Base-by-base conservation (phyloP, 176 grass and related monocot species). In the Eragrostis curvula region DNA sequence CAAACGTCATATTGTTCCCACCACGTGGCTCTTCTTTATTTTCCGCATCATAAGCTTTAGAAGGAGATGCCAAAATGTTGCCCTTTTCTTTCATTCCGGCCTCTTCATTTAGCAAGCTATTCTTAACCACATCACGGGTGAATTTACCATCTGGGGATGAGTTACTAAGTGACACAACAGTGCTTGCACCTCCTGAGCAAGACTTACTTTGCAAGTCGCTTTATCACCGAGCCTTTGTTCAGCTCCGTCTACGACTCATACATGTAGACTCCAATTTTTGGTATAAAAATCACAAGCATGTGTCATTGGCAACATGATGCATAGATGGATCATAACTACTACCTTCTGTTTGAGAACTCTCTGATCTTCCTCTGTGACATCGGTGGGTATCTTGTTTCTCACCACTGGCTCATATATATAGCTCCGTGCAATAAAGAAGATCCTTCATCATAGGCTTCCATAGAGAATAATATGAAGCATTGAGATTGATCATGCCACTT, bases 351-450 rank as follows among this genome's bases (percentile, higher is more conserved):
- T 57, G 0, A 73, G 2, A 0, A 68, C 8, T 20, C 51, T 85
- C 70, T 41, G 75, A 32, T 39, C 42, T 28, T 79, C 15, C 1
- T 66, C 6, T 3, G 9, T 80, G 41, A 53, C 16, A 1, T 17
- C 7, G 0, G 0, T 15, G 0, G 15, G 21, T 23, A 69, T 52
- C 10, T 55, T 42, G 3, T 60, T 11, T 49, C 7, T 73, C 16
- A 21, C 1, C 58, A 46, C 21, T 16, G 43, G 24, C 6, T 85
- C 27, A 57, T 47, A 85, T 12, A 74, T 49, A 78, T n/a, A n/a
- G n/a, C n/a, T 78, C 83, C 14, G 69, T 85, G 45, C 21, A 78
- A 70, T 77, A 85, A 0, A n/a, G n/a, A n/a, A n/a, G n/a, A n/a
- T n/a, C n/a, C n/a, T n/a, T n/a, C n/a, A n/a, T n/a, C n/a, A n/a